Base-by-base conservation (phyloP, 441 rosid genomes). In the Omphalea diandra region DNA sequence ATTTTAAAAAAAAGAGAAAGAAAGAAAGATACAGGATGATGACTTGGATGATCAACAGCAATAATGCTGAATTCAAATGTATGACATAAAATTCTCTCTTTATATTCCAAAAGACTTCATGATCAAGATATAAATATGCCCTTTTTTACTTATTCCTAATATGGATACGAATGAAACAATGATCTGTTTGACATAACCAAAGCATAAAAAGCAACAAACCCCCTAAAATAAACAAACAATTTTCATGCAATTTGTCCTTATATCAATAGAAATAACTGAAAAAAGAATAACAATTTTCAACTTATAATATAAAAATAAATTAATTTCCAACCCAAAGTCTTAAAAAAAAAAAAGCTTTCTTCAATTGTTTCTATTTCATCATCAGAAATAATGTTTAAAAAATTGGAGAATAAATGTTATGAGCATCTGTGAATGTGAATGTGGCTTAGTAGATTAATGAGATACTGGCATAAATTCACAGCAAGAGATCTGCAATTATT, bases 51-150 rank as follows among this genome's bases (percentile, higher is more conserved):
- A 49, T 43, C 29, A 71, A 63, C 44, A 67, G 52, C 40, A 26
- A 63, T 20, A 56, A 69, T 29, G 68, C 31, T 69, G 82, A 81
- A 75, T 74, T 82, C 80, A 76, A n/a, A 44, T 41, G 60, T 11
- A 50, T 41, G 65, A 54, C 55, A 58, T 59, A 44, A 68, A 80
- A 74, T 67, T 78, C 77, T 73, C 49, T 71, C 52, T 58, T n/a
- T 60, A 74, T 81, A 87, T 88, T 85, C 85, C 76, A 24, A 32
- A 55, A 78, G 81, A 66, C 95, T 88, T 90, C 77, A 72, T 78
- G 79, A 73, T 26, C 65, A 90, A 86, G 96, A 76, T 63, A 69
- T 73, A 64, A 61, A 74, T 74, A 80, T 72, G 65, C 17, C 59
- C 69, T 22, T 33, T 35, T 77, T 71, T 71, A 35, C 24, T 80